Evolutionary conservation across 1,284 basidiomycete species (phyloP), one percentile per base, ranked within the genome.

Genomic region (Cutaneotrichosporon mucoides): DNA sequence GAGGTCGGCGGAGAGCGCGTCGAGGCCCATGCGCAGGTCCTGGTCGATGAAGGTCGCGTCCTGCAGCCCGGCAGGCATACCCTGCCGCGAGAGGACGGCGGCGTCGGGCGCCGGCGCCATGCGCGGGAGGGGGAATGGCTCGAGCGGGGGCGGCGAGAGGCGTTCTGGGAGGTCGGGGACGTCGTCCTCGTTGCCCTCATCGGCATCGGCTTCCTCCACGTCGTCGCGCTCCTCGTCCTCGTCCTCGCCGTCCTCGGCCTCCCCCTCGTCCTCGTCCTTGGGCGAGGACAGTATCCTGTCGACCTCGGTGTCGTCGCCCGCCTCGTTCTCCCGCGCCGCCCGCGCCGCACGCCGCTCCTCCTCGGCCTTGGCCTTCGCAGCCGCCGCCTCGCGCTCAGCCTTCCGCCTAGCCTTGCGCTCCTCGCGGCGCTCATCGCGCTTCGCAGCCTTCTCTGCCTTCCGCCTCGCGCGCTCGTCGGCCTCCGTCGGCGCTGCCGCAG

Each of bases 41-140:
- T 90, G 84, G 60, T 88, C 82, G 24, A 94, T 82, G 37, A 90
- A 72, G 60, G 86, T 83, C 6, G 90, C 91, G 61, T 85, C 83
- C 34, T 88, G 77, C 6, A 92, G 79, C 13, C 86, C 88, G 64
- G 82, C 81, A 68, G 91, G 89, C 11, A 93, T 81, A 42, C 89
- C 90, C 75, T 92, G 89, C 37, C 86, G 79, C 5, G 85, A 85
- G 13, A 92, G 83, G 16, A 83, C 78, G 7, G 83, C 79, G 64
- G 85, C 85, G 34, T 86, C 86, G 1, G 90, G 89, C 1, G 87
- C 85, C 61, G 86, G 80, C 0, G 89, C 89, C 37, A 83, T 79
- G 5, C 80, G 79, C 5, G 90, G 89, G 5, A 86, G 77, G 3
- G 91, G 88, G 71, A 94, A 92, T 0, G 76, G 68, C 44, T 78